These are phyloP conservation scores for Penicillium verhagenii DNA, from an alignment of 495 filamentous ascomycete genomes.

Conservation along the genomic window DNA sequence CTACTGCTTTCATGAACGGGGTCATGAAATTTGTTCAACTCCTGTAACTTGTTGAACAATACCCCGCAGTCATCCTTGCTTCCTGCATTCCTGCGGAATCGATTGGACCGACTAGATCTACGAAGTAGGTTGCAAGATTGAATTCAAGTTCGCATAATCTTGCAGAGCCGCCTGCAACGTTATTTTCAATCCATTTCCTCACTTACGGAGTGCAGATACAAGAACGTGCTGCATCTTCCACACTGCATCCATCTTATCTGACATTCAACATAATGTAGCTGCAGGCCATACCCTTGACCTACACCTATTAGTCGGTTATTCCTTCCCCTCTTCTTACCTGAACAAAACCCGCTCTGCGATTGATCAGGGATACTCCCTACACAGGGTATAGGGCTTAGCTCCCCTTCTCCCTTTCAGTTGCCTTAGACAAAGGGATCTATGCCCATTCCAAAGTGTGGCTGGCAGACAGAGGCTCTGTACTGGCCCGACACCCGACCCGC, in stretches of 20 bases:
- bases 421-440: slow-evolving; percentile 2
- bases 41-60: background rate
- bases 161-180: background rate
- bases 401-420: background rate
- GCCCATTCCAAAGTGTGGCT: background rate
- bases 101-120: background rate
- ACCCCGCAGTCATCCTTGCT: slow-evolving; percentile 1
- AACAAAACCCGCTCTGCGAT: background rate
- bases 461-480: background rate
- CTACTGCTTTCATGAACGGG: background rate
- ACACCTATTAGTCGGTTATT: no score
- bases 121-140: slow-evolving; percentile 1
- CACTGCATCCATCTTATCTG: background rate
- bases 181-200: background rate
- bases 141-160: slow-evolving; percentile 9
- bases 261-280: background rate
- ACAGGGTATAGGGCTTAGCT: background rate
- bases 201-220: background rate
- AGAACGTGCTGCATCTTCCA: background rate
- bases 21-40: background rate
- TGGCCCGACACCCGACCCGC: background rate
- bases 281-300: background rate
- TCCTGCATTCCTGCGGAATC: slow-evolving; percentile 3
- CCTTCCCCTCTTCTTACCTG: background rate
- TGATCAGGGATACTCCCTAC: background rate